These are phyloP conservation scores for Boletus vinaceobasis DNA, from an alignment of 768 basidiomycete genomes.

Conservation along the genomic window DNA sequence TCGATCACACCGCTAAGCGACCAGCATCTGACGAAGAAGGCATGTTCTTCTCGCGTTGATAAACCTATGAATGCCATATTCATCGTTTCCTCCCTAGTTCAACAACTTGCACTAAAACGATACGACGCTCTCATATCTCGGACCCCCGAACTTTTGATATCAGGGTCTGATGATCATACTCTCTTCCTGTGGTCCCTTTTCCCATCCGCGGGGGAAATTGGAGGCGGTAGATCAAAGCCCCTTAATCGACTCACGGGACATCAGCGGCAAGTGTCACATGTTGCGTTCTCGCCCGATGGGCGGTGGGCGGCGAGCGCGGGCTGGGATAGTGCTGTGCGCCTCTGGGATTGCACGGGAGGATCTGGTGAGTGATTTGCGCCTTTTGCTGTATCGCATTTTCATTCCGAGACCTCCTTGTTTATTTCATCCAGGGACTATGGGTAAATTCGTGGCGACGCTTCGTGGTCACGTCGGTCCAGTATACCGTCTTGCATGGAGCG, in stretches of 20 bases:
- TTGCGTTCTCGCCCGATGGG: conserved; percentile 93
- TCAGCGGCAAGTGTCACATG: conserved; percentile 91
- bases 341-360: conserved; percentile 76
- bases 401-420: background rate
- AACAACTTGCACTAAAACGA: conserved; percentile 69
- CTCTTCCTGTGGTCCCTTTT: conserved; percentile 94
- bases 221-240: conserved; percentile 58
- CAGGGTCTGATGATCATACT: conserved; percentile 97
- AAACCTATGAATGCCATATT: background rate
- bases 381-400: background rate
- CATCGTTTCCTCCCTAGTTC: conserved; percentile 45
- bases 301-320: conserved; percentile 88
- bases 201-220: conserved; percentile 37
- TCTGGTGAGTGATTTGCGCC: conserved; percentile 34
- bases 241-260: conserved; percentile 85
- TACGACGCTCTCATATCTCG: conserved; percentile 67
- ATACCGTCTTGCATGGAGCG: conserved; percentile 93
- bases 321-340: conserved; percentile 85
- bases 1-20: conserved; percentile 80
- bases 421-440: conserved; percentile 47
- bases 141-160: conserved; percentile 81
- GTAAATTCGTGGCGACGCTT: conserved; percentile 86
- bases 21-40: conserved; percentile 83
- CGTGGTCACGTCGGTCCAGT: conserved; percentile 94
- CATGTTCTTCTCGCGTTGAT: conserved; percentile 28